These are phyloP conservation scores for Metarhizium robertsii DNA, from an alignment of 2,329 filamentous ascomycete genomes.

Conservation along the genomic window DNA sequence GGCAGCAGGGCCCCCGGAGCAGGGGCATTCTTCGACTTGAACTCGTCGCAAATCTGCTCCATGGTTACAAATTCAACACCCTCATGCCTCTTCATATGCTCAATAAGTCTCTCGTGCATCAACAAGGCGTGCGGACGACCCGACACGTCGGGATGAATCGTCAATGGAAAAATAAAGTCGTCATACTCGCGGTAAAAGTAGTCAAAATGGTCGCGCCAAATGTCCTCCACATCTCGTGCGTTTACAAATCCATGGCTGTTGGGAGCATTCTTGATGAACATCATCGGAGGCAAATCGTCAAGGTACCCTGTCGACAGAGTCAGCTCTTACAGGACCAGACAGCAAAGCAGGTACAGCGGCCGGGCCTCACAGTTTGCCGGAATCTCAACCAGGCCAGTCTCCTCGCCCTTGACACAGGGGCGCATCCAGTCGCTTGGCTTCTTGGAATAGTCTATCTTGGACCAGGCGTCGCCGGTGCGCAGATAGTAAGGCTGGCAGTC, in stretches of 20 bases:
- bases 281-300: conserved; percentile 58
- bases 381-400: conserved; percentile 56
- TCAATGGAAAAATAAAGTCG: conserved; percentile 69
- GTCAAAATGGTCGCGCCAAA: conserved; percentile 59
- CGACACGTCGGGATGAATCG: conserved; percentile 65
- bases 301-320: conserved; percentile 34
- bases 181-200: conserved; percentile 73
- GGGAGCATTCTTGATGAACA: conserved; percentile 59
- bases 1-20: conserved; percentile 53
- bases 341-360: not conserved
- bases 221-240: conserved; percentile 48
- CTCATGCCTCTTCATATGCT: conserved; percentile 54
- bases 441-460: conserved; percentile 57
- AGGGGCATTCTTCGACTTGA: conserved; percentile 55
- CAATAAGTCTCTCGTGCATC: conserved; percentile 60
- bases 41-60: conserved; percentile 63
- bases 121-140: conserved; percentile 63
- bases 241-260: conserved; percentile 56
- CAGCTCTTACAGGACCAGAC: conserved; percentile 13
- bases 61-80: conserved; percentile 61
- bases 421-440: conserved; percentile 59
- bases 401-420: conserved; percentile 45
- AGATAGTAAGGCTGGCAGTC: conserved; percentile 57
- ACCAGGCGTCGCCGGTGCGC: conserved; percentile 54
- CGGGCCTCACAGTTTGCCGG: conserved; percentile 32